Base-by-base conservation (phyloP, 2,329 filamentous ascomycete genomes). In the Dendryphion nanum region DNA sequence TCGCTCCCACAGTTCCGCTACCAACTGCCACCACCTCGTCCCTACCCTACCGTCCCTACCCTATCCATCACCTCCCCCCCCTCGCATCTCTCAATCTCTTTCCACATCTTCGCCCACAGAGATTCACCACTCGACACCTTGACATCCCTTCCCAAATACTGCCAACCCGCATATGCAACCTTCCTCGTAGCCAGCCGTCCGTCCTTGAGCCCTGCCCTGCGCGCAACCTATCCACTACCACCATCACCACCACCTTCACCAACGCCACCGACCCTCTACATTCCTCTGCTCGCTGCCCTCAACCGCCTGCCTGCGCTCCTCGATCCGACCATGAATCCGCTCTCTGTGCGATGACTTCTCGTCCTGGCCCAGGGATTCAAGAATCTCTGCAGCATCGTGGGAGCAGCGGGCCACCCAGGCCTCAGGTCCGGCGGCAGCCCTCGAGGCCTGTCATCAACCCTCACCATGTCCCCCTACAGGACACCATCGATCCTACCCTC, bases 321-420 rank as follows among this genome's bases (percentile, higher is more conserved):
- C 18, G 16, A 47, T 45, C 39, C 60, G 57, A 65, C 57, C 54
- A 68, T 65, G 64, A 58, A 57, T 60, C 53, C 57, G 59, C 59
- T 52, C 50, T 57, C 50, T 47, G 58, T 67, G 65, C 64, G 52
- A 69, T 68, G 66, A 68, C 55, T 65, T 67, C 66, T 58, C 64
- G 65, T 64, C 61, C 63, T 66, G 61, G 58, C 53, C 57, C 54
- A 57, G 63, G 63, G 55, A 59, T 60, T 47, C 62, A 57, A 51
- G 58, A 64, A 50, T 55, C 53, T 55, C 58, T 59, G 42, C 64
- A 66, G 50, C 61, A 51, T 47, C 53, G 58, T 48, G 61, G 54
- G 48, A 59, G 52, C 50, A 57, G 48, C 47, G 52, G 49, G 48
- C 57, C 54, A 31, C 50, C 50, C 37, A 51, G 50, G 41, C 44